phyloP scores from a whole-genome alignment of 2,329 filamentous ascomycete genomes.

The Beauveria bassiana region DNA sequence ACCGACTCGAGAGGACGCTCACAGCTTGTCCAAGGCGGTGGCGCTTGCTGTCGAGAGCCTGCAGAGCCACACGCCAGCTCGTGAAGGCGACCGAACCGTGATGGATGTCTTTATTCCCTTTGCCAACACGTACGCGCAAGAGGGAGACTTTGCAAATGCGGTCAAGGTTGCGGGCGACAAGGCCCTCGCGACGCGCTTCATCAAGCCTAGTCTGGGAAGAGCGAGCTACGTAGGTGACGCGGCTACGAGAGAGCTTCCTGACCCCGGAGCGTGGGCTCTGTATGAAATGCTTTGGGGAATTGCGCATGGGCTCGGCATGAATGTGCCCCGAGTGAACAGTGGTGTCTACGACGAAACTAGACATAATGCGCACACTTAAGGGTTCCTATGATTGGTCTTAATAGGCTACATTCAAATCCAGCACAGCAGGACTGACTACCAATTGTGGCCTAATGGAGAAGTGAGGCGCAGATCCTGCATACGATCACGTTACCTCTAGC shows the following conservation, averaged over 20 bases:
- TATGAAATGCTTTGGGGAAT: neutral
- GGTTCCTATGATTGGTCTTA: no score
- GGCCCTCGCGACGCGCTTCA: slow-evolving; percentile 38
- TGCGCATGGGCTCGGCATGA: neutral
- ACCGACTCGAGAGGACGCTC: slow-evolving; percentile 17
- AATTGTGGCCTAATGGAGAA: neutral
- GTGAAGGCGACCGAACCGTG: slow-evolving; percentile 47
- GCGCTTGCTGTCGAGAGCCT: slow-evolving; percentile 37
- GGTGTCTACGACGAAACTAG: no score
- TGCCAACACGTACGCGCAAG: slow-evolving; percentile 36
- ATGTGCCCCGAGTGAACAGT: neutral
- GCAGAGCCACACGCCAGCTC: slow-evolving; percentile 43
- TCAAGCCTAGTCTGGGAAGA: slow-evolving; percentile 49
- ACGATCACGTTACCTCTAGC: neutral
- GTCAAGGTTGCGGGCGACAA: slow-evolving; percentile 55
- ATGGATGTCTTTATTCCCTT: slow-evolving; percentile 52
- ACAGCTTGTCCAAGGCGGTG: slow-evolving; percentile 33
- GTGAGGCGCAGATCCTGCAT: neutral
- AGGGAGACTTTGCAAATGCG: slow-evolving; percentile 48
- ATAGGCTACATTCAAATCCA: neutral
- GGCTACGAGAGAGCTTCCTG: slow-evolving; percentile 47
- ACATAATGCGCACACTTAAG: no score
- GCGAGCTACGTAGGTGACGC: slow-evolving; percentile 58
- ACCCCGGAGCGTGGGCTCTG: slow-evolving; percentile 57
- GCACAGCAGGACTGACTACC: neutral